Evolutionary conservation across 1,284 basidiomycete species (phyloP).

Genomic region (Puccinia hordei): DNA sequence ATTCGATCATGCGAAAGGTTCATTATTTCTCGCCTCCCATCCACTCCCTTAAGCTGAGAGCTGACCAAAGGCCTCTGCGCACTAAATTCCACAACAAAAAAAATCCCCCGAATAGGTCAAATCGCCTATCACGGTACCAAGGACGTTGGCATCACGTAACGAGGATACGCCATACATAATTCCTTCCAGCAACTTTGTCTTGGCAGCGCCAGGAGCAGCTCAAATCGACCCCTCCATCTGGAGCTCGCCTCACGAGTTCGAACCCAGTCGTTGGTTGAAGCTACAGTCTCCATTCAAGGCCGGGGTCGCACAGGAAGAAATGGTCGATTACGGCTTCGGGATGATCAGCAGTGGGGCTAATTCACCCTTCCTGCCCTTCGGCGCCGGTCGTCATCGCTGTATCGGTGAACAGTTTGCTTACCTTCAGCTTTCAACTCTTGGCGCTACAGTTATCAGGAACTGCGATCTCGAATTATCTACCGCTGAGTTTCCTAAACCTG

Average conservation of each 20-base stretch:
- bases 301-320: slow-evolving; percentile 78
- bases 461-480: slow-evolving; percentile 73
- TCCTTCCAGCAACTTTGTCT: slow-evolving; percentile 85
- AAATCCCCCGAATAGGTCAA: slow-evolving; percentile 70
- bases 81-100: slow-evolving; percentile 66
- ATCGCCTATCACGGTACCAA: slow-evolving; percentile 67
- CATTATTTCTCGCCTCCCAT: background rate
- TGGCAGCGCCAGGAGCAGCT: slow-evolving; percentile 84
- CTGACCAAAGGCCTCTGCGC: background rate
- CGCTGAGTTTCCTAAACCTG: slow-evolving; percentile 72
- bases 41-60: slow-evolving; percentile 56
- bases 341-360: slow-evolving; percentile 63
- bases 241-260: slow-evolving; percentile 73
- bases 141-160: slow-evolving; percentile 72
- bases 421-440: slow-evolving; percentile 82
- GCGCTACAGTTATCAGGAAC: slow-evolving; percentile 75
- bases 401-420: slow-evolving; percentile 98
- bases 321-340: slow-evolving; percentile 94
- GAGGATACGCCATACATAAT: slow-evolving; percentile 75
- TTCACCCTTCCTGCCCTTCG: slow-evolving; percentile 70
- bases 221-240: slow-evolving; percentile 86
- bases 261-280: slow-evolving; percentile 76
- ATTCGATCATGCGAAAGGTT: slow-evolving; percentile 66
- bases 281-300: slow-evolving; percentile 69
- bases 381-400: slow-evolving; percentile 89